phyloP scores from a whole-genome alignment of 1,284 basidiomycete genomes.

The Ustilago hordei region DNA sequence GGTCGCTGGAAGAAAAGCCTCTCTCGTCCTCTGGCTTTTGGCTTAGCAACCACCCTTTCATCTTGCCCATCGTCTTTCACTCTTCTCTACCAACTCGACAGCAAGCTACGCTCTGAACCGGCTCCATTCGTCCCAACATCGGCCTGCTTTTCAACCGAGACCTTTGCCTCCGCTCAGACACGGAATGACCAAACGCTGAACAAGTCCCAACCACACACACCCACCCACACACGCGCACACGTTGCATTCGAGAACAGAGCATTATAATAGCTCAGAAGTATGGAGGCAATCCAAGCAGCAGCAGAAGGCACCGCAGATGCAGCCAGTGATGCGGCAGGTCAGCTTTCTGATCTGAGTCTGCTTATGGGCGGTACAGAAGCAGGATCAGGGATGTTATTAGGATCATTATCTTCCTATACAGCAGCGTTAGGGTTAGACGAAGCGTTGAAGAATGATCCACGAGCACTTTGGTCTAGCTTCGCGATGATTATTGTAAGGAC shows the following conservation, averaged over 20 bases:
- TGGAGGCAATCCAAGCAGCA: neutral
- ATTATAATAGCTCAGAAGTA: too few relatives aligned
- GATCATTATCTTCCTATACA: neutral
- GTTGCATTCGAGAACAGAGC: neutral
- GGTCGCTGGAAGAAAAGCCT: constrained; percentile 1
- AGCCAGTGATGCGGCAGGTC: neutral
- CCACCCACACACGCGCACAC: neutral
- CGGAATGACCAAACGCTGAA: neutral
- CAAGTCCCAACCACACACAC: constrained; percentile 4
- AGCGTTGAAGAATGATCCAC: constrained; percentile 39
- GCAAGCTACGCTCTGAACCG: too few relatives aligned
- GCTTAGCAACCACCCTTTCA: too few relatives aligned
- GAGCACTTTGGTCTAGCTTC: constrained; percentile 50
- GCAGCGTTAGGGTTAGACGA: constrained; percentile 13
- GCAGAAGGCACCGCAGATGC: neutral
- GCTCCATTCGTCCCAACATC: too few relatives aligned
- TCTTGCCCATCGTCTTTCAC: too few relatives aligned
- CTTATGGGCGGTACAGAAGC: constrained; percentile 37
- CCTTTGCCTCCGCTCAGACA: neutral
- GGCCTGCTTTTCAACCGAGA: neutral
- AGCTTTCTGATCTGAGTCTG: constrained; percentile 19
- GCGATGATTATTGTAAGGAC: constrained; percentile 52
- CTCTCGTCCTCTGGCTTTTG: neutral
- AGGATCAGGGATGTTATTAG: neutral
- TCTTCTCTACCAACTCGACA: too few relatives aligned